Evolutionary conservation across 148 eudicot genomes (phyloP), one percentile per base, ranked within the genome.

Genomic region (Fallopia convolvulus): DNA sequence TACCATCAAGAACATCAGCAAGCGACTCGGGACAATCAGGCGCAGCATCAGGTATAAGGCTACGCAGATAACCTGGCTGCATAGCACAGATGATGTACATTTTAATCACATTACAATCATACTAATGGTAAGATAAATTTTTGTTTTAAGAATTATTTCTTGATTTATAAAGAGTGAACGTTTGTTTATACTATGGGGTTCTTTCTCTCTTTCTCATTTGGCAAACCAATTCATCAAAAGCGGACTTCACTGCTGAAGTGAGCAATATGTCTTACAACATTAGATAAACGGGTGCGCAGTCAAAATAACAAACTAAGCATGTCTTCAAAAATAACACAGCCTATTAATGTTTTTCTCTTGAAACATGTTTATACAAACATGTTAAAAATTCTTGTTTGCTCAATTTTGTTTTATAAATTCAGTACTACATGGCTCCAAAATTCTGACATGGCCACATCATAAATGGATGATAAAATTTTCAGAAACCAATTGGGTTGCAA

Each of bases 31-130:
- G 90, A 11, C 79, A 85, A 81, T 68, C 82, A 9, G 99, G 99
- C 60, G 99, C 94, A 75, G 94, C 85, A 74, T 83, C 86, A 5
- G 99, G 99, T 72, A 95, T 58, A 72, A 92, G 97, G 61, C 89
- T 82, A 36, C 85, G 86, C 52, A 95, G 89, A 85, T 95, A 92
- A 75, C 97, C 97, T 78, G 99, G 99, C 99, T 95, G 88, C 83
- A 83, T 23, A 49, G 40, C 65, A 74, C 60, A 74, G 33, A 79
- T 6, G 36, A 47, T 36, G 53, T 60, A 76, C 53, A 61, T 61
- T 30, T 61, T 11, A 41, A 36, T 68, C 14, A 13, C 42, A 68
- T 14, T 5, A 36, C 9, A 36, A 68, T 36, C 72, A 68, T 36
- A 33, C n/a, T 15, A 4, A 39, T 68, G 9, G 6, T 65, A 65